Evolutionary conservation across 2,329 filamentous ascomycete species (phyloP).

Genomic region (Dothideomycetes sp.): DNA sequence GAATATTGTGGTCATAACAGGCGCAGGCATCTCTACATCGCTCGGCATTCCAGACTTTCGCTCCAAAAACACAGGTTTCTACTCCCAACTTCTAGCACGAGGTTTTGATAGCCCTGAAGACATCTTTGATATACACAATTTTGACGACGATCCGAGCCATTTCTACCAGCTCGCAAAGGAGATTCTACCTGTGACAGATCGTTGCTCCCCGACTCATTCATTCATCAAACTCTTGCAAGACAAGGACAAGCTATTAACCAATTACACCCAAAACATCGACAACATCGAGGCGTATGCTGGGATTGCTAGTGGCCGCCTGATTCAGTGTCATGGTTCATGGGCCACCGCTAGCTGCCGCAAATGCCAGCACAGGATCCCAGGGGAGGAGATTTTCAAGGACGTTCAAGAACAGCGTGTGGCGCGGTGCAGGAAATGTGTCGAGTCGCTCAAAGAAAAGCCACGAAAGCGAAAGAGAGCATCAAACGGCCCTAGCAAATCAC

Average conservation of each 20-base stretch:
- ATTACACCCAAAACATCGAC: conserved; percentile 98
- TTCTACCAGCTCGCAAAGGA: conserved; percentile 90
- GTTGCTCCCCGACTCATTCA: conserved; percentile 79
- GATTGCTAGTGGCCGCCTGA: conserved; percentile 66
- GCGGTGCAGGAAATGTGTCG: conserved; percentile 60
- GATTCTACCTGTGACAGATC: conserved; percentile 67
- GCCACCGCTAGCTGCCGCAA: conserved; percentile 82
- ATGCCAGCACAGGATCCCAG: conserved; percentile 63
- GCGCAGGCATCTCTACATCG: conserved; percentile 91
- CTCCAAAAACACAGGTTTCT: conserved; percentile 84
- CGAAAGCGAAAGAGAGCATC: conserved; percentile 34
- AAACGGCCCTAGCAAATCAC: conserved; percentile 27
- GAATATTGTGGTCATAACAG: conserved; percentile 89
- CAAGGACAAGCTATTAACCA: conserved; percentile 80
- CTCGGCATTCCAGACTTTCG: conserved; percentile 96
- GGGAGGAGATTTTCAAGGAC: conserved; percentile 68
- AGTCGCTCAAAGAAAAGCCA: conserved; percentile 30
- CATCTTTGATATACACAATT: conserved; percentile 84
- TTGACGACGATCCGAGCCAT: conserved; percentile 69
- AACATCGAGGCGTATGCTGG: conserved; percentile 83
- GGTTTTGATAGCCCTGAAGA: conserved; percentile 80
- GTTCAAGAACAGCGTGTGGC: conserved; percentile 69
- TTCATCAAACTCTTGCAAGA: conserved; percentile 87
- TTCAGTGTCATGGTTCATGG: conserved; percentile 96
- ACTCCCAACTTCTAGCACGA: conserved; percentile 70